Evolutionary conservation across 805 yeast species (phyloP).

Genomic region (Cyberlindnera xylosilytica): DNA sequence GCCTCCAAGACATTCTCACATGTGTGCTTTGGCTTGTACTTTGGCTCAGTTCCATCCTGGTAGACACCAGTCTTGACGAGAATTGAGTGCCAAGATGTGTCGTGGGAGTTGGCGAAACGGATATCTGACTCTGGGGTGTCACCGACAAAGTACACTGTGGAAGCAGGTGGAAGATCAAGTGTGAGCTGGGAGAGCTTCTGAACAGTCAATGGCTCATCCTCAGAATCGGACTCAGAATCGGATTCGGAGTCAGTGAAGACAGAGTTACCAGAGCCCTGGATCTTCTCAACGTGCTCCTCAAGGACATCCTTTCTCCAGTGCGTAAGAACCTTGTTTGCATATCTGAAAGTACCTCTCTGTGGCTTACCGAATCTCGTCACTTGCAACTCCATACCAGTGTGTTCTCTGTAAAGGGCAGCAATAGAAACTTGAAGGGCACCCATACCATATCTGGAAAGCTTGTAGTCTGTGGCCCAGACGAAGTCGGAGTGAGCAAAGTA

Average conservation of each 20-base stretch:
- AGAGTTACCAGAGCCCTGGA: slow-evolving; percentile 32
- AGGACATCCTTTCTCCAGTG: slow-evolving; percentile 77
- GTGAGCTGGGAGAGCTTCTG: slow-evolving; percentile 42
- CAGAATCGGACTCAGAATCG: slow-evolving; percentile 27
- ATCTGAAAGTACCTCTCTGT: slow-evolving; percentile 80
- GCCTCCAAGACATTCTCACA: slow-evolving; percentile 78
- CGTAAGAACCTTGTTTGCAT: slow-evolving; percentile 73
- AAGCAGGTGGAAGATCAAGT: slow-evolving; percentile 72
- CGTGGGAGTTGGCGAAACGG: slow-evolving; percentile 84
- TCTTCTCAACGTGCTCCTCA: slow-evolving; percentile 65
- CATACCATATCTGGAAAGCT: slow-evolving; percentile 84
- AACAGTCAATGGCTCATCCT: slow-evolving; percentile 43
- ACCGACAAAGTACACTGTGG: slow-evolving; percentile 85
- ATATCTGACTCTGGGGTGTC: slow-evolving; percentile 90
- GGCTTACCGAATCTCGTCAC: slow-evolving; percentile 90
- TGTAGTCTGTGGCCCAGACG: slow-evolving; percentile 89
- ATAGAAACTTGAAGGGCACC: slow-evolving; percentile 90
- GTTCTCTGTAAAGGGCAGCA: slow-evolving; percentile 80
- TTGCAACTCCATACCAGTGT: slow-evolving; percentile 76
- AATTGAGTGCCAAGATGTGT: slow-evolving; percentile 80
- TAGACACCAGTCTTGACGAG: slow-evolving; percentile 86
- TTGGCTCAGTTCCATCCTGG: slow-evolving; percentile 75
- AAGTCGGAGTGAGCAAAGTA: slow-evolving; percentile 91
- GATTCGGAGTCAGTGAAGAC: slow-evolving; percentile 26
- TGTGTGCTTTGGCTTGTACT: slow-evolving; percentile 71